Conservation (phyloP, 1,284 basidiomycete genomes). For the Ustilago crameri region DNA sequence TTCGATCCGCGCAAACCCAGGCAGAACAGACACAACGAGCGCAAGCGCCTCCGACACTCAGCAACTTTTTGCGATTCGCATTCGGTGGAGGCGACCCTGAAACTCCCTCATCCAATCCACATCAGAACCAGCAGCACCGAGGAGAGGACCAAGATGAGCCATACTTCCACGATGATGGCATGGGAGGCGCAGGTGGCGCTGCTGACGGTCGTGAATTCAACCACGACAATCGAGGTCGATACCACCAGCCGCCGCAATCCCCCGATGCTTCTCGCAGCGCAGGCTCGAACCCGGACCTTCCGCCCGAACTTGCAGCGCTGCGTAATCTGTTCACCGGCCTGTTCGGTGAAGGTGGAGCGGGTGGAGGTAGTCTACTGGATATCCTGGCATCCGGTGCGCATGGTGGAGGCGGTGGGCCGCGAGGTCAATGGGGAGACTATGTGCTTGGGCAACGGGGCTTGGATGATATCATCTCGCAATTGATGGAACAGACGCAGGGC, state of each 20-base stretch:
- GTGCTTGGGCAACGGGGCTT: conserved; percentile 57
- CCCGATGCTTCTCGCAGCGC: conserved; percentile 4
- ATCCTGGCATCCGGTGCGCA: conserved; percentile 39
- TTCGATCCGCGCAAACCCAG: conserved; percentile 21
- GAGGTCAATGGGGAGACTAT: conserved; percentile 57
- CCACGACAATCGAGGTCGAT: conserved; percentile 47
- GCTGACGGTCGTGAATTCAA: conserved; percentile 61
- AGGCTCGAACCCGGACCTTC: conserved; percentile 15
- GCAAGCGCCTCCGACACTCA: conserved; percentile 27
- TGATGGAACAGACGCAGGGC: conserved; percentile 62
- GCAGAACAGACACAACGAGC: conserved; percentile 12
- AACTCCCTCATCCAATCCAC: not conserved
- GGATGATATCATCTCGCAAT: conserved; percentile 61
- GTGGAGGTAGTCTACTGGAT: conserved; percentile 42
- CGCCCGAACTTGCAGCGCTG: conserved; percentile 51
- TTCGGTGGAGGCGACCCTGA: conserved; percentile 28
- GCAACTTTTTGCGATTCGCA: conserved; percentile 44
- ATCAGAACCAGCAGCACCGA: not conserved
- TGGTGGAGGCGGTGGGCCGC: conserved; percentile 27
- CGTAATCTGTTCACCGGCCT: conserved; percentile 54
- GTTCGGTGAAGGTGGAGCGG: conserved; percentile 41
- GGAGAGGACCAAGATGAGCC: conserved; percentile 8
- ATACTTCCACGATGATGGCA: conserved; percentile 59
- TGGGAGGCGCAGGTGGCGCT: conserved; percentile 60
- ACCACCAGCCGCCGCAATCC: conserved; percentile 30